phyloP scores from a whole-genome alignment of 1,284 basidiomycete genomes.

The Leccinum proximum region DNA sequence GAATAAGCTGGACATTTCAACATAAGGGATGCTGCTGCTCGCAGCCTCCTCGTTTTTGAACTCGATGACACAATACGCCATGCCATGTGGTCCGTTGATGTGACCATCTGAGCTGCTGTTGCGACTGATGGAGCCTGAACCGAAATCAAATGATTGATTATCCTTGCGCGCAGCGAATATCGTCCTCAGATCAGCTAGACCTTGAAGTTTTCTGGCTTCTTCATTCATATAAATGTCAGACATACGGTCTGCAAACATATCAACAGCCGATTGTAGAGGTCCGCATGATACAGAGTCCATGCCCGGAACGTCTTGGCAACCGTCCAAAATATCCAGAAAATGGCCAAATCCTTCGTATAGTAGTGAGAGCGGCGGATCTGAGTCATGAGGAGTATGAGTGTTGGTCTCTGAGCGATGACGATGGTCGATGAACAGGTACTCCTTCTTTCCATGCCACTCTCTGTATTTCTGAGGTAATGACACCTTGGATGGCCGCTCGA shows the following conservation, averaged over 20 bases:
- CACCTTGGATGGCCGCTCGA: neutral
- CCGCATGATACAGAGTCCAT: neutral
- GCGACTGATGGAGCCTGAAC: neutral
- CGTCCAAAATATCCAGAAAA: neutral
- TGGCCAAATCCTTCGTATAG: neutral
- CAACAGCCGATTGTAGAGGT: neutral
- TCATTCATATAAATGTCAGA: neutral
- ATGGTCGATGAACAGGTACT: too few relatives aligned
- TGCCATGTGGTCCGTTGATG: neutral
- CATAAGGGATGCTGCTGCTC: too few relatives aligned
- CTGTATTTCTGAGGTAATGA: too few relatives aligned
- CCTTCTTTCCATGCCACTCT: too few relatives aligned
- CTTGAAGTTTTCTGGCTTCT: neutral
- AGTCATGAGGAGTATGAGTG: too few relatives aligned
- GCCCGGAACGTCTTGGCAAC: neutral
- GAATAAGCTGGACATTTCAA: neutral
- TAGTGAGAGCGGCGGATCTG: too few relatives aligned
- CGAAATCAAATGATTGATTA: neutral
- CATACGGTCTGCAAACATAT: neutral
- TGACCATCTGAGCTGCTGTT: neutral
- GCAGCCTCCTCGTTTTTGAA: too few relatives aligned
- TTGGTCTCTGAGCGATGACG: too few relatives aligned
- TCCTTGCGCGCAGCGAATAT: neutral
- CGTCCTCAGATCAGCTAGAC: neutral
- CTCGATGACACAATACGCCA: neutral